Conservation (phyloP, 2,329 filamentous ascomycete species). For the Aspergillus sp. region DNA sequence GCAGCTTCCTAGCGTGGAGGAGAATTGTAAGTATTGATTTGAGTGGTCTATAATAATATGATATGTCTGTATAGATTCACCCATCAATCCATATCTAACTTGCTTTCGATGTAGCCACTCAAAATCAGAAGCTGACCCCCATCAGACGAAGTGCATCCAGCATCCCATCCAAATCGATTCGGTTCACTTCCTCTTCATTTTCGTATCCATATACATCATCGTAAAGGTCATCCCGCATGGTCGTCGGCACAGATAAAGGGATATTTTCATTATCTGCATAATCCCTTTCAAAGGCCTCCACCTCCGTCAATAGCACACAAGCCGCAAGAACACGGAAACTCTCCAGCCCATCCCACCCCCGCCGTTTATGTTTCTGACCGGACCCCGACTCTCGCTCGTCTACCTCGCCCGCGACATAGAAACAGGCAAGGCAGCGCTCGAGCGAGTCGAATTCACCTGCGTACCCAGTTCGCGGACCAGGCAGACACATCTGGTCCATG, state of each 20-base stretch:
- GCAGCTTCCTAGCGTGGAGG: too few relatives aligned
- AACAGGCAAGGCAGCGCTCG: conserved; percentile 19
- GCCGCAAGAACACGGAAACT: conserved; percentile 20
- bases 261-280: background rate
- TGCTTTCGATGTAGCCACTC: too few relatives aligned
- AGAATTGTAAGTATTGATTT: too few relatives aligned
- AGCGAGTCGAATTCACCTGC: conserved; percentile 7
- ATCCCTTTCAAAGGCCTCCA: conserved; percentile 14
- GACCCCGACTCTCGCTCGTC: background rate
- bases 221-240: too few relatives aligned
- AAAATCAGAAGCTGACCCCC: too few relatives aligned
- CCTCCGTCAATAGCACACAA: conserved; percentile 18
- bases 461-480: conserved; percentile 2
- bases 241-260: background rate
- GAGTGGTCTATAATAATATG: too few relatives aligned
- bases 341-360: conserved; percentile 7
- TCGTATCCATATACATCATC: background rate
- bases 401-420: conserved; percentile 11
- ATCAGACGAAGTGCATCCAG: background rate
- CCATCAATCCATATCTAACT: too few relatives aligned
- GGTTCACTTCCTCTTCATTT: background rate
- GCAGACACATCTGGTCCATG: conserved; percentile 11
- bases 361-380: background rate
- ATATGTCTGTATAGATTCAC: too few relatives aligned
- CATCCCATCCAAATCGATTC: background rate